A percentile compares a stretch with the other conserved stretches of the same genome.
Conservation (phyloP, 2,329 filamentous ascomycete genomes). For the Talaromyces rugulosus region DNA sequence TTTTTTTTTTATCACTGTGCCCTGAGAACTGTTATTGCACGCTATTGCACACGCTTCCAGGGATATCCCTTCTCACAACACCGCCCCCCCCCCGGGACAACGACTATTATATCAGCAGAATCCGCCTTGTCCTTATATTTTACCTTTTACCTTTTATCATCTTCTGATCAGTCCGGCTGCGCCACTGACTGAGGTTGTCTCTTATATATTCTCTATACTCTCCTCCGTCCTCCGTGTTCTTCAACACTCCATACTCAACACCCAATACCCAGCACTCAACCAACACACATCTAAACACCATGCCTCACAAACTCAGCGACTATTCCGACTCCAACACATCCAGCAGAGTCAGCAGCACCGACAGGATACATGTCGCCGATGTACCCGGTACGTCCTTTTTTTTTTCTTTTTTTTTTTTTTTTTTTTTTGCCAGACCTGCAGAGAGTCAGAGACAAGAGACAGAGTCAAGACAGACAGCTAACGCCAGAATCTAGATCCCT, state of each 20-base stretch:
- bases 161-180: conserved; percentile 8
- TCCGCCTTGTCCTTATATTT: neutral
- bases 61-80: neutral
- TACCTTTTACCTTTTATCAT: neutral
- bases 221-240: neutral
- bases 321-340: conserved; percentile 13
- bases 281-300: neutral
- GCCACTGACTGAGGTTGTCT: conserved; percentile 2
- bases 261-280: neutral
- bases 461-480: conserved; percentile 1
- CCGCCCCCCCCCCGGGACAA: neutral
- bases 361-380: conserved; percentile 12
- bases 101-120: neutral
- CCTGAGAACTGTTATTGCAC: neutral
- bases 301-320: conserved; percentile 13
- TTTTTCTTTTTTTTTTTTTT: too few species aligned
- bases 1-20: neutral
- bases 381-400: conserved; percentile 6
- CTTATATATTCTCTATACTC: neutral
- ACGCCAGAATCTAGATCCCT: conserved; percentile 13
- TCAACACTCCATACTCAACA: neutral
- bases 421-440: neutral
- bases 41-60: neutral
- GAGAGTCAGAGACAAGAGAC: neutral
- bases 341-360: conserved; percentile 13